Conservation (phyloP, 129 eudicot genomes). For the Flaveria robusta region DNA sequence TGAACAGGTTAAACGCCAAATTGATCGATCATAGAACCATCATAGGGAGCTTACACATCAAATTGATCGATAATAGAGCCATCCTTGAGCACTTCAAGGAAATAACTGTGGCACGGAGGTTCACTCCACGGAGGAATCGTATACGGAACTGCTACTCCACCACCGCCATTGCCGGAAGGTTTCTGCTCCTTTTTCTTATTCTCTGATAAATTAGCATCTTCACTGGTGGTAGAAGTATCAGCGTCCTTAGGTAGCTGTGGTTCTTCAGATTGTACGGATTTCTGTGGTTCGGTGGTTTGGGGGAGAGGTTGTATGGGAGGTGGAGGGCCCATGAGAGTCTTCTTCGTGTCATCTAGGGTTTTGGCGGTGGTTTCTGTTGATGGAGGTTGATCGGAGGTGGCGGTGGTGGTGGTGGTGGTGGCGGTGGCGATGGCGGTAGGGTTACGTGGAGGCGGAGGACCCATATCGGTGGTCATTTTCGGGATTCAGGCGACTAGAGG, state of each 20-base stretch:
- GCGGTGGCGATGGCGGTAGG: conserved; percentile 35
- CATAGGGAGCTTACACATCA: conserved; percentile 56
- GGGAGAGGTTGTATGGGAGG: conserved; percentile 48
- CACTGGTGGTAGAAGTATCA: background rate
- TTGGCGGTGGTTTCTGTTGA: conserved; percentile 33
- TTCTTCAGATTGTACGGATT: conserved; percentile 24
- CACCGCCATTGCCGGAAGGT: conserved; percentile 30
- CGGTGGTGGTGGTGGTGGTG: conserved; percentile 37
- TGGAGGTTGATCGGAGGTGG: conserved; percentile 40
- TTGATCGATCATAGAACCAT: background rate
- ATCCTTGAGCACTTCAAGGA: conserved; percentile 82
- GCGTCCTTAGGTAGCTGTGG: conserved; percentile 13
- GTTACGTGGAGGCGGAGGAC: conserved; percentile 73
- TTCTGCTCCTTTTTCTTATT: conserved; percentile 33
- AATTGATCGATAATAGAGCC: conserved; percentile 80
- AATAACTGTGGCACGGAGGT: conserved; percentile 62
- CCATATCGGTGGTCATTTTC: conserved; percentile 68
- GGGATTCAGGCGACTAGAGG: conserved; percentile 34
- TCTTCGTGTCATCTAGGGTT: conserved; percentile 14
- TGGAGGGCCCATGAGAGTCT: conserved; percentile 59
- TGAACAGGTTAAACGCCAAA: conserved; percentile 9
- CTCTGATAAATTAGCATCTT: conserved; percentile 20
- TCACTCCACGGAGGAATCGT: conserved; percentile 88
- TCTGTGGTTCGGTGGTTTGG: conserved; percentile 36
- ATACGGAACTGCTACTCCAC: conserved; percentile 53